Evolutionary conservation across 2,329 filamentous ascomycete species (phyloP).

Genomic region (Fonsecaea erecta): DNA sequence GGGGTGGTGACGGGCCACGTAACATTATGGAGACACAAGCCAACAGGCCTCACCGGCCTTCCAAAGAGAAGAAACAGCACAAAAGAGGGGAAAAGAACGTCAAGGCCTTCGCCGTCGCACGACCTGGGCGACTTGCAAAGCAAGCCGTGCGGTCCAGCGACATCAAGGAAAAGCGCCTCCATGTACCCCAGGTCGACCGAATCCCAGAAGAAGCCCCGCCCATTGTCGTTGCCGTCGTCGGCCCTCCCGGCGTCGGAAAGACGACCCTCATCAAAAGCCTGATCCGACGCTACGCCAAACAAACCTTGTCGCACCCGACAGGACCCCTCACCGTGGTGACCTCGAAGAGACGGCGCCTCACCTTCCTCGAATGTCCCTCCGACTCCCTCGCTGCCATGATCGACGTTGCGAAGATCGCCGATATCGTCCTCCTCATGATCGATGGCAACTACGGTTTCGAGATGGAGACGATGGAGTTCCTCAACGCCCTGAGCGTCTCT

Average conservation of each 20-base stretch:
- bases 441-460: slow-evolving; percentile 99
- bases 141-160: slow-evolving; percentile 63
- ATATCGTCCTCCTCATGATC: slow-evolving; percentile 97
- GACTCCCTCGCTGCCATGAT: slow-evolving; percentile 95
- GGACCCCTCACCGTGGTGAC: slow-evolving; percentile 96
- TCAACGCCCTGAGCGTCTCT: slow-evolving; percentile 89
- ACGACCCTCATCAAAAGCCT: slow-evolving; percentile 94
- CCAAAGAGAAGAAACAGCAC: slow-evolving; percentile 85
- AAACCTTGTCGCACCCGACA: slow-evolving; percentile 84
- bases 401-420: slow-evolving; percentile 93
- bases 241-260: slow-evolving; percentile 93
- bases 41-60: slow-evolving; percentile 82
- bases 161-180: slow-evolving; percentile 84
- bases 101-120: slow-evolving; percentile 88
- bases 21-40: slow-evolving; percentile 74
- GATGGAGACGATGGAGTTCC: slow-evolving; percentile 99
- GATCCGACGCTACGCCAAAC: slow-evolving; percentile 92
- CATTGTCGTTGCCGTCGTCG: slow-evolving; percentile 89
- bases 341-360: slow-evolving; percentile 91
- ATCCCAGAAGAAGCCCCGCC: slow-evolving; percentile 94
- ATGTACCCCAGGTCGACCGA: slow-evolving; percentile 95
- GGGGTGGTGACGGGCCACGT: slow-evolving; percentile 18
- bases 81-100: slow-evolving; percentile 72
- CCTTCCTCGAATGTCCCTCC: slow-evolving; percentile 94
- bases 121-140: slow-evolving; percentile 78